A percentile compares a stretch with the other conserved stretches of the same genome.
These are phyloP conservation scores for Periglandula ipomoeae DNA, from an alignment of 2,329 filamentous ascomycete genomes.

Conservation along the genomic window DNA sequence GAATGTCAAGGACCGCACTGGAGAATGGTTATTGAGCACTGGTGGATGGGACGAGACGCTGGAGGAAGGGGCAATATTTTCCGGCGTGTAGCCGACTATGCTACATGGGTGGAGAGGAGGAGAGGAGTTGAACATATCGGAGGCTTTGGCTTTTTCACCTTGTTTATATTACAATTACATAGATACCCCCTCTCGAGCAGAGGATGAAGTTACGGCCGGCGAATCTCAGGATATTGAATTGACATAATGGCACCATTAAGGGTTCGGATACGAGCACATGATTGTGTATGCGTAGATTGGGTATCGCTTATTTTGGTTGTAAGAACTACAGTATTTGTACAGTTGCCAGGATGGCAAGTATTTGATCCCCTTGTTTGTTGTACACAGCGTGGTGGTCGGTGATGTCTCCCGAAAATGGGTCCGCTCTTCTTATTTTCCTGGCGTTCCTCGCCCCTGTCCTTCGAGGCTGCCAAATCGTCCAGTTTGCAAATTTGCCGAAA, in stretches of 20 bases:
- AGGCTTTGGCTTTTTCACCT: not conserved
- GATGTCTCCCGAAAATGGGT: not conserved
- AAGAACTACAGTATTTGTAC: not conserved
- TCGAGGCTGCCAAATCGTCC: too few species aligned
- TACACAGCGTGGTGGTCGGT: not conserved
- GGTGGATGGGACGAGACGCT: slow-evolving; percentile 84
- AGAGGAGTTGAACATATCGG: not conserved
- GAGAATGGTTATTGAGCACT: slow-evolving; percentile 60
- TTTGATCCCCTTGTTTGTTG: not conserved
- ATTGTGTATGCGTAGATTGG: not conserved
- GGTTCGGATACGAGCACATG: not conserved
- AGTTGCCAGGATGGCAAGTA: not conserved
- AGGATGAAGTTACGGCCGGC: slow-evolving; percentile 2
- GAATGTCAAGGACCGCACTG: slow-evolving; percentile 64
- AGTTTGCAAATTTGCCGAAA: too few species aligned
- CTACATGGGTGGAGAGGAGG: not conserved
- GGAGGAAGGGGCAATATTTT: slow-evolving; percentile 44
- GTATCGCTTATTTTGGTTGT: not conserved
- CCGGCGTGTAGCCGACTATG: slow-evolving; percentile 25
- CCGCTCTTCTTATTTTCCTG: too few species aligned
- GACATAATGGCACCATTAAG: not conserved
- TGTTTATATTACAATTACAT: not conserved
- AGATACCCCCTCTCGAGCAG: slow-evolving; percentile 4
- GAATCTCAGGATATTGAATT: not conserved
- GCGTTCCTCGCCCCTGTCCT: too few species aligned